Evolutionary conservation across 2,329 filamentous ascomycete species (phyloP), one percentile per base, ranked within the genome.

Genomic region (Pseudopyrenochaeta lycopersici): DNA sequence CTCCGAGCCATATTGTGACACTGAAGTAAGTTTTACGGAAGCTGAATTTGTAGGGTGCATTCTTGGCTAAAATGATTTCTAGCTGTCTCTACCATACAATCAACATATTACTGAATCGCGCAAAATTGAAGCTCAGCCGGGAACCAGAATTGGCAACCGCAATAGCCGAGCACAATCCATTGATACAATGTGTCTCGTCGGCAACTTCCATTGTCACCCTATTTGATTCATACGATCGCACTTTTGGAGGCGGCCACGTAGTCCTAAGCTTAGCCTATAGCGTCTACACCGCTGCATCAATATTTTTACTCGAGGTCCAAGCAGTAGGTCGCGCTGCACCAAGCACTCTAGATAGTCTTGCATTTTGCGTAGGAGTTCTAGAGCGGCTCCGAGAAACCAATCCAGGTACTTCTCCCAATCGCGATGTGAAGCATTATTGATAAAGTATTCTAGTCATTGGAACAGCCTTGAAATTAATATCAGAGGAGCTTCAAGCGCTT

Each of bases 81-180:
- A 56, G 54, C 18, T 56, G 54, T 18, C 49, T 56, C 23, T 56
- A 52, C 18, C 54, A 56, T 30, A 52, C 54, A 4, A 49, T 56
- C 39, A 56, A 56, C n/a, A 56, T 56, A 20, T 33, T 56, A 15
- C 47, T 53, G 15, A 50, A 58, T 27, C 50, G 54, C 17, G 50
- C 54, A 3, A 58, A 48, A 30, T 23, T 58, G 9, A 57, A 57
- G 21, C 40, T 57, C 5, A 50, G 49, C 36, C 43, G 50, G 14
- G 50, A 54, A 11, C 32, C 54, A n/a, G 32, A 44, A 12, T 32
- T 51, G 4, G 43, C 50, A 2, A 29, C 40, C 7, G 27, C 31
- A 6, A 43, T 48, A 17, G 29, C 50, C 11, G 46, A 50, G 15
- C 46, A 54, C 29, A 58, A 58, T 36, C 54, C 54, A 17, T 21